phyloP scores from a whole-genome alignment of 2,329 filamentous ascomycete species.

The Colletotrichum graminicola region DNA sequence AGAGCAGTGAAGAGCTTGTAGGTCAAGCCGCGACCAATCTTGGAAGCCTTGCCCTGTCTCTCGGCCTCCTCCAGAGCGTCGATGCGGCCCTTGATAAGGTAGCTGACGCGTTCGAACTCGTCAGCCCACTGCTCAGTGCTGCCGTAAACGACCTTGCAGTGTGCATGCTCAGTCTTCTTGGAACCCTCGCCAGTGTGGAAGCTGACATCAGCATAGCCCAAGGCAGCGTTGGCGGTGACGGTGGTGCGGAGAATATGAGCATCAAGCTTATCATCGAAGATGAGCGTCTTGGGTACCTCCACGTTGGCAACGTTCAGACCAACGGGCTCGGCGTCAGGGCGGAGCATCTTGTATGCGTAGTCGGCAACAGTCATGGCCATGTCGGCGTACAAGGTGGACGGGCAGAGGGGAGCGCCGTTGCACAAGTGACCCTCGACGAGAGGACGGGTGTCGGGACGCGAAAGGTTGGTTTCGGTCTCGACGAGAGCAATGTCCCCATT shows the following conservation, averaged over 20 bases:
- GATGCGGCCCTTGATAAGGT: conserved; percentile 75
- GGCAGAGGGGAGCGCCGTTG: conserved; percentile 75
- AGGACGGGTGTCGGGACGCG: conserved; percentile 70
- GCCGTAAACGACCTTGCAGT: conserved; percentile 70
- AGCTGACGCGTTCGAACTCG: conserved; percentile 76
- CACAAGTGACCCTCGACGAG: conserved; percentile 75
- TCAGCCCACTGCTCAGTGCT: conserved; percentile 70
- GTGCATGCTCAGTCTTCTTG: conserved; percentile 70
- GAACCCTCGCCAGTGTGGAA: conserved; percentile 72
- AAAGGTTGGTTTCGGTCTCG: conserved; percentile 75
- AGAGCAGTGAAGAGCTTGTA: conserved; percentile 77
- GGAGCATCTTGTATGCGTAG: conserved; percentile 73
- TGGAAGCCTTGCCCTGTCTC: conserved; percentile 74
- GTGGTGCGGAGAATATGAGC: conserved; percentile 72
- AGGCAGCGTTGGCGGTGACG: conserved; percentile 69
- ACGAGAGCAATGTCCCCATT: conserved; percentile 70
- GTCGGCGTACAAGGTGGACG: conserved; percentile 70
- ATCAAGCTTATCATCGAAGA: conserved; percentile 61
- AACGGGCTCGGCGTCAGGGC: conserved; percentile 66
- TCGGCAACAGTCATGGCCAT: conserved; percentile 73
- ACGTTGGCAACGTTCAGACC: conserved; percentile 75
- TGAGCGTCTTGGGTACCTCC: conserved; percentile 78
- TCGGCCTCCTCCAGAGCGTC: conserved; percentile 71
- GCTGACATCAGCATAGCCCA: conserved; percentile 66
- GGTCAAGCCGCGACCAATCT: conserved; percentile 79